Percentiles rank a stretch among this genome's conserved stretches.
Conservation (phyloP, 805 yeast genomes). For the Pichia rugopelliculosa region DNA sequence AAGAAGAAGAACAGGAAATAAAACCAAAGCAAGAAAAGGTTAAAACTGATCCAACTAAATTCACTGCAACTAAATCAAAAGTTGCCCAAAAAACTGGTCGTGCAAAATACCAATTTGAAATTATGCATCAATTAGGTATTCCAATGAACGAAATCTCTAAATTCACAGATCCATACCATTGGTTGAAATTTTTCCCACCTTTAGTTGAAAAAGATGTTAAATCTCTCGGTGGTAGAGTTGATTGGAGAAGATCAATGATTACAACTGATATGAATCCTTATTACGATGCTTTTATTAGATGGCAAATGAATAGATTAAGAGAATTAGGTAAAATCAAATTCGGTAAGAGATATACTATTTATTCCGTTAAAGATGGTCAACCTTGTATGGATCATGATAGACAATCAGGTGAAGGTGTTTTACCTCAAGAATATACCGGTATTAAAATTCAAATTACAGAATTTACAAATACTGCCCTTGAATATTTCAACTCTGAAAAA, state of each 20-base stretch:
- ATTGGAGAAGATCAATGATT: conserved; percentile 95
- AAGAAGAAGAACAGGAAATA: conserved; percentile 35
- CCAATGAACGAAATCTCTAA: conserved; percentile 73
- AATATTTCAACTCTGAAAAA: conserved; percentile 42
- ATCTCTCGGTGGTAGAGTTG: conserved; percentile 84
- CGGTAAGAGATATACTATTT: conserved; percentile 96
- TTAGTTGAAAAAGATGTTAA: conserved; percentile 74
- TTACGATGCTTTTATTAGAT: conserved; percentile 89
- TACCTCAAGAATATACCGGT: conserved; percentile 94
- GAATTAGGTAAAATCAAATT: conserved; percentile 87
- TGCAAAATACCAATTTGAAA: conserved; percentile 91
- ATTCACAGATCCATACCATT: conserved; percentile 86
- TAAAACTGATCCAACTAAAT: conserved; percentile 71
- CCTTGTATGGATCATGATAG: conserved; percentile 99
- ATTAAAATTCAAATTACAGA: conserved; percentile 73
- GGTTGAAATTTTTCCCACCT: conserved; percentile 92
- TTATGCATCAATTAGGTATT: conserved; percentile 91
- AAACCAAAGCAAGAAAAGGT: conserved; percentile 25
- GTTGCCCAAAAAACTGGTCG: conserved; percentile 92
- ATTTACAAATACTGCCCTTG: conserved; percentile 50
- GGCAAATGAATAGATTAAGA: conserved; percentile 91
- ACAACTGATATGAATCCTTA: conserved; percentile 94
- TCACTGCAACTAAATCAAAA: conserved; percentile 87
- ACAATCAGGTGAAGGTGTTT: conserved; percentile 92
- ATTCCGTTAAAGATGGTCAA: conserved; percentile 97